Percentiles rank a stretch among this genome's conserved stretches.
phyloP scores from a whole-genome alignment of 2,329 filamentous ascomycete genomes.

The Diaporthe velutina region DNA sequence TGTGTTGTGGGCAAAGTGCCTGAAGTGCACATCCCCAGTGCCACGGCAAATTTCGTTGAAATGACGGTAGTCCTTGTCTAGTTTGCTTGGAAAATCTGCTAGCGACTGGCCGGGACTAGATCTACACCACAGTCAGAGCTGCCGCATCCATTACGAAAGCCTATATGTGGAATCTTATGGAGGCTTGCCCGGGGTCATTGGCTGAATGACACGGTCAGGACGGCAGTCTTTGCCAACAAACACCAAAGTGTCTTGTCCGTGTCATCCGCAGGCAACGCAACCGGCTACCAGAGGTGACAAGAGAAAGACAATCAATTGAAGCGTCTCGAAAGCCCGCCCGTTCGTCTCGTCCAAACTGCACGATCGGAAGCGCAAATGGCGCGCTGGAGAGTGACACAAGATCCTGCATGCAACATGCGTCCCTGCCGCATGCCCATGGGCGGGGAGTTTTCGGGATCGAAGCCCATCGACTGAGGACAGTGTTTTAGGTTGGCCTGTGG shows the following conservation, averaged over 20 bases:
- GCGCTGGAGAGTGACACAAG: background rate
- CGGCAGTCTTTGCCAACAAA: background rate
- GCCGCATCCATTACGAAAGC: slow-evolving; percentile 16
- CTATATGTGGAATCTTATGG: slow-evolving; percentile 23
- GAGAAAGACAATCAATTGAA: background rate
- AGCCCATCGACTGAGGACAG: slow-evolving; percentile 4
- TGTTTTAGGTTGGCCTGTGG: slow-evolving; percentile 14
- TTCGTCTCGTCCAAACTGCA: background rate
- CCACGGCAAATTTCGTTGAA: slow-evolving; percentile 27
- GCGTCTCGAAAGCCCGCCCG: background rate
- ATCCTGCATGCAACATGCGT: slow-evolving; percentile 18
- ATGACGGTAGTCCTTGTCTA: slow-evolving; percentile 26
- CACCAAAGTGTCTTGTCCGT: background rate
- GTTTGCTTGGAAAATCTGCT: slow-evolving; percentile 23
- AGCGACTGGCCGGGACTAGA: slow-evolving; percentile 13
- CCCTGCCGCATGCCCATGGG: slow-evolving; percentile 2
- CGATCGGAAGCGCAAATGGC: background rate
- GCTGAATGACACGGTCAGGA: background rate
- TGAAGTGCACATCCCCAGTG: background rate
- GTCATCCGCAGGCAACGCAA: background rate
- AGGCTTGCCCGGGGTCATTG: background rate
- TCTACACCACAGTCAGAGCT: slow-evolving; percentile 13
- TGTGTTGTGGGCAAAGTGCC: background rate
- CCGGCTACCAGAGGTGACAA: background rate
- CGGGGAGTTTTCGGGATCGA: slow-evolving; percentile 27